Percentiles rank a stretch among this genome's conserved stretches.
Conservation (phyloP, 345 rosid species). For the Geranium brycei region DNA sequence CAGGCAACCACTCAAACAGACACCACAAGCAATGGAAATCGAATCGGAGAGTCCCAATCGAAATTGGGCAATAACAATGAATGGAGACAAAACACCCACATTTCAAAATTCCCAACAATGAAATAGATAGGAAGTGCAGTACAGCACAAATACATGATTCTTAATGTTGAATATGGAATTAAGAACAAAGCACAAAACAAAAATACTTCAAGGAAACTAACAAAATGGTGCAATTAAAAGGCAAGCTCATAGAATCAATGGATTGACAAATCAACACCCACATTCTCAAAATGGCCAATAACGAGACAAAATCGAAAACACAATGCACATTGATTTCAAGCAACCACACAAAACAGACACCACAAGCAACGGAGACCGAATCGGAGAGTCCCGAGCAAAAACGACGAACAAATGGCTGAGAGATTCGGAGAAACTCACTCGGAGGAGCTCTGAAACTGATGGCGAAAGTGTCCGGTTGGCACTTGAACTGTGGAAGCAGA, state of each 20-base stretch:
- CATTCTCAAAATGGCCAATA: too few relatives aligned
- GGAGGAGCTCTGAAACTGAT: conserved; percentile 44
- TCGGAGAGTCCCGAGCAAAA: neutral
- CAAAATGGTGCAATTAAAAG: neutral
- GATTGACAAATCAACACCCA: neutral
- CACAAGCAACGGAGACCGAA: too few relatives aligned
- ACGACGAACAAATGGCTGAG: neutral
- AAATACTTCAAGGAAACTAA: neutral
- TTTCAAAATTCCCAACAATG: neutral
- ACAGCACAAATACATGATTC: neutral
- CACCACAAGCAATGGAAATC: too few relatives aligned
- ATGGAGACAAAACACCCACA: neutral
- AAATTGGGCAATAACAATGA: neutral
- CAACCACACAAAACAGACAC: too few relatives aligned
- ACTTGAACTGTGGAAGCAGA: conserved; percentile 83
- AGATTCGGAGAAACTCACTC: conserved; percentile 8
- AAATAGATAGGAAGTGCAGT: conserved; percentile 1
- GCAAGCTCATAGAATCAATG: neutral
- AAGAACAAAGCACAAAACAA: neutral
- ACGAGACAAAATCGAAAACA: neutral
- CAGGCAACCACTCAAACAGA: too few relatives aligned
- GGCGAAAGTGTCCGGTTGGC: conserved; percentile 65
- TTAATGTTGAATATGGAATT: too few relatives aligned
- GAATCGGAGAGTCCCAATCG: too few relatives aligned
- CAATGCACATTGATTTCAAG: neutral